phyloP scores from a whole-genome alignment of 345 rosid genomes.

The Luvunga scandens region DNA sequence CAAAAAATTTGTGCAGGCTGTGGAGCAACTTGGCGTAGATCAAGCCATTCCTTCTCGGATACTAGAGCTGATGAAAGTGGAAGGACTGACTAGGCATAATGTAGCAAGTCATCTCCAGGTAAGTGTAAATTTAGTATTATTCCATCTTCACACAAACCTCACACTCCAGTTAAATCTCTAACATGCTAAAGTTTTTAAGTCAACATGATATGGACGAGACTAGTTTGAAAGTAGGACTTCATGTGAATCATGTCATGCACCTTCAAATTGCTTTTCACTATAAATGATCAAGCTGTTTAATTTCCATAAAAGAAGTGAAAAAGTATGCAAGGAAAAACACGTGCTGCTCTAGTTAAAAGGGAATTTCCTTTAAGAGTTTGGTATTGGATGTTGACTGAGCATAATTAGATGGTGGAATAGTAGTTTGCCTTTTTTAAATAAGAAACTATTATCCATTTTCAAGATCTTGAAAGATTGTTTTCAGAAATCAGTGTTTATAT shows the following conservation, averaged over 20 bases:
- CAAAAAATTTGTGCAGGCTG: constrained; percentile 86
- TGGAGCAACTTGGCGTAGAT: constrained; percentile 83
- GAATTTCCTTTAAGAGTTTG: no score
- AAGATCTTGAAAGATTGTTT: neutral
- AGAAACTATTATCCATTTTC: neutral
- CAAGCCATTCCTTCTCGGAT: constrained; percentile 95
- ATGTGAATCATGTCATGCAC: no score
- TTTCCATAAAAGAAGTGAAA: neutral
- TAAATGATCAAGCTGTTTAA: neutral
- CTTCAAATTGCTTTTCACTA: neutral
- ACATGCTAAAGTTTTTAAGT: neutral
- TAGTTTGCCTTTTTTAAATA: neutral
- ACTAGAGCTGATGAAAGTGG: constrained; percentile 96
- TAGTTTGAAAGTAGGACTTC: neutral
- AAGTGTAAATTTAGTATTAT: constrained; percentile 5
- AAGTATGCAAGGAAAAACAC: no score
- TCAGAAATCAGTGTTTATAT: neutral
- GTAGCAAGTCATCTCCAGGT: constrained; percentile 99
- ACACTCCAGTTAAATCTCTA: neutral
- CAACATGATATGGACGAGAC: neutral
- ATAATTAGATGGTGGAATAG: neutral
- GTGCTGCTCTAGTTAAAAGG: no score
- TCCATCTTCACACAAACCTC: neutral
- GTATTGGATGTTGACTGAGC: neutral
- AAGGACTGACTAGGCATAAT: constrained; percentile 92